Percentiles rank a stretch among this genome's conserved stretches.
Conservation (phyloP, 352 stramenopile genomes). For the Phytophthora hibernalis region DNA sequence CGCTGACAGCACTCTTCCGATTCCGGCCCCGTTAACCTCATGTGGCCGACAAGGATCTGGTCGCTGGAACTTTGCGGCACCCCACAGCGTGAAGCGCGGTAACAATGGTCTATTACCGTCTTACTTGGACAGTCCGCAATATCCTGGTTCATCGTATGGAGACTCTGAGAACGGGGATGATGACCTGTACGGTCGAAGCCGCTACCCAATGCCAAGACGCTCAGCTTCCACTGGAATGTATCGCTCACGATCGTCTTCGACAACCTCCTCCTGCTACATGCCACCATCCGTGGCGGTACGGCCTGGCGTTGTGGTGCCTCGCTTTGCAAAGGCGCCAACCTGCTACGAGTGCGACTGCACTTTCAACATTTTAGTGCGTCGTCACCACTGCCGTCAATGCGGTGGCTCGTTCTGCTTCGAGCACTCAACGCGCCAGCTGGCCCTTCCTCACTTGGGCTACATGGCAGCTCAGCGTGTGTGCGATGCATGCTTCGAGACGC, state of each 20-base stretch:
- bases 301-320: constrained; percentile 50
- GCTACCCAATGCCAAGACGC: constrained; percentile 37
- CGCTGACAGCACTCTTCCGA: constrained; percentile 26
- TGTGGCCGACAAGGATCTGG: constrained; percentile 27
- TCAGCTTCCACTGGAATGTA: constrained; percentile 48
- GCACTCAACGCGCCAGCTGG: constrained; percentile 78
- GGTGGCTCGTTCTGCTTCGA: constrained; percentile 88
- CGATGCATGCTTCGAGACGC: constrained; percentile 81
- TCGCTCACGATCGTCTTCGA: constrained; percentile 43
- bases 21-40: constrained; percentile 29
- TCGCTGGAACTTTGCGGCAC: constrained; percentile 35
- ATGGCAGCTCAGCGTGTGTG: constrained; percentile 81
- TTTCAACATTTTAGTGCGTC: constrained; percentile 74
- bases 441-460: constrained; percentile 76
- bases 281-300: constrained; percentile 28
- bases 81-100: constrained; percentile 30
- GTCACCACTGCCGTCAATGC: constrained; percentile 87
- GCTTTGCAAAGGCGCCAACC: constrained; percentile 70
- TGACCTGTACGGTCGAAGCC: constrained; percentile 22
- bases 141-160: constrained; percentile 33
- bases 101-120: constrained; percentile 23
- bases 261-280: constrained; percentile 38
- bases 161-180: constrained; percentile 42
- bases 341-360: constrained; percentile 79
- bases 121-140: constrained; percentile 36